Evolutionary conservation across 1,139 yeast species (phyloP).

Genomic region (Yamadazyma membranifaciens): DNA sequence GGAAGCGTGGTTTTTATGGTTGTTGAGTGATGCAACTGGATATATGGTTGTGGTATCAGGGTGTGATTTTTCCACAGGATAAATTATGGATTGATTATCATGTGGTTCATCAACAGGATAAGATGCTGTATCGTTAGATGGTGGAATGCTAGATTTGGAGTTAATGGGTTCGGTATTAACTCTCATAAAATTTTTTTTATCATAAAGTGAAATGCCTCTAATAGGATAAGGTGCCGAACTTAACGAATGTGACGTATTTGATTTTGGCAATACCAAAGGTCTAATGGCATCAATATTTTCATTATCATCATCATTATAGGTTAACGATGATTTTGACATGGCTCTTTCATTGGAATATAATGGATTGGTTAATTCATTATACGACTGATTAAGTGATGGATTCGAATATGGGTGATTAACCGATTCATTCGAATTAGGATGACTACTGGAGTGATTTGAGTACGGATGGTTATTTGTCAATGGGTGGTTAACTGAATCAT

Average conservation of each 20-base stretch:
- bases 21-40: neutral
- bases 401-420: neutral
- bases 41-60: too few relatives aligned
- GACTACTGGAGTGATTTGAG: neutral
- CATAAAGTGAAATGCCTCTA: slow-evolving; percentile 25
- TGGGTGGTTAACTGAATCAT: neutral
- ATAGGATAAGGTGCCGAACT: slow-evolving; percentile 25
- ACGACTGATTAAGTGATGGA: neutral
- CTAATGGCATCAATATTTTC: too few relatives aligned
- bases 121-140: too few relatives aligned
- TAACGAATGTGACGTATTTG: slow-evolving; percentile 3
- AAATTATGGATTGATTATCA: neutral
- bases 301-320: neutral
- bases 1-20: too few relatives aligned
- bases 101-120: neutral
- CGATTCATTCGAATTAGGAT: neutral
- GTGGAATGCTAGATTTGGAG: neutral
- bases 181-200: slow-evolving; percentile 4
- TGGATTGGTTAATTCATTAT: too few relatives aligned
- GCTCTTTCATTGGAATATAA: neutral
- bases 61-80: too few relatives aligned
- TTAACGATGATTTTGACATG: neutral
- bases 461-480: neutral
- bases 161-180: neutral
- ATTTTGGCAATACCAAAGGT: neutral